These are phyloP conservation scores for Geranium brycei DNA, from an alignment of 345 rosid genomes.

Conservation along the genomic window DNA sequence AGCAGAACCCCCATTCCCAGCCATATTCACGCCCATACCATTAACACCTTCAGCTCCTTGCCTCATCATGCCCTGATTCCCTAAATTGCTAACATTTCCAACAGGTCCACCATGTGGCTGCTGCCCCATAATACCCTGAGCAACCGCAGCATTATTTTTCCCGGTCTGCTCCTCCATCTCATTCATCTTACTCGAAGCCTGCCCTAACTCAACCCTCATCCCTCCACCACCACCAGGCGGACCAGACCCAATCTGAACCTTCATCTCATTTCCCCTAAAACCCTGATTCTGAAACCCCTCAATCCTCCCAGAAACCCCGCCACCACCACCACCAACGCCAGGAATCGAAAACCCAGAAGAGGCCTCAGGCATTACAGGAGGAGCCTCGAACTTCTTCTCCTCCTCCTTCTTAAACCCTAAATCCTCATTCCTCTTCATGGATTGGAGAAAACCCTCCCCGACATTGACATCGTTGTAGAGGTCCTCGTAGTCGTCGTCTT, in stretches of 20 bases:
- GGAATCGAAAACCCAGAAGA: constrained; percentile 21
- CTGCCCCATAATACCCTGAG: constrained; percentile 14
- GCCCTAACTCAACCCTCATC: constrained; percentile 51
- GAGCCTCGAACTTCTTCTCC: constrained; percentile 16
- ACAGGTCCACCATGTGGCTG: constrained; percentile 6
- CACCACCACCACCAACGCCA: constrained; percentile 23
- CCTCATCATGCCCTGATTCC: constrained; percentile 27
- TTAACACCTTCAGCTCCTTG: constrained; percentile 26
- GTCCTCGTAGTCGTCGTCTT: constrained; percentile 76
- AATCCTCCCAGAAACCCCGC: constrained; percentile 22
- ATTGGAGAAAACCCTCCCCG: constrained; percentile 65
- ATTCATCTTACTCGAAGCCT: constrained; percentile 18
- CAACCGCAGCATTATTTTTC: constrained; percentile 1
- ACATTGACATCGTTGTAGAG: constrained; percentile 73
- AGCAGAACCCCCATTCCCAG: constrained; percentile 18
- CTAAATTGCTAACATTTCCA: constrained; percentile 15
- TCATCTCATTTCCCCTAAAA: constrained; percentile 24
- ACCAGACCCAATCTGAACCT: constrained; percentile 18
- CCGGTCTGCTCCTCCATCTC: constrained; percentile 28
- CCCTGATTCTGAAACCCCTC: constrained; percentile 26
- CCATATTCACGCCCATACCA: constrained; percentile 19
- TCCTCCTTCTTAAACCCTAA: constrained; percentile 23
- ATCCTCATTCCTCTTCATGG: constrained; percentile 43
- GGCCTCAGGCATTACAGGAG: constrained; percentile 2
- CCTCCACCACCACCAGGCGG: constrained; percentile 21